Conservation (phyloP, 2,329 filamentous ascomycete genomes). For the Neofusicoccum sp. region DNA sequence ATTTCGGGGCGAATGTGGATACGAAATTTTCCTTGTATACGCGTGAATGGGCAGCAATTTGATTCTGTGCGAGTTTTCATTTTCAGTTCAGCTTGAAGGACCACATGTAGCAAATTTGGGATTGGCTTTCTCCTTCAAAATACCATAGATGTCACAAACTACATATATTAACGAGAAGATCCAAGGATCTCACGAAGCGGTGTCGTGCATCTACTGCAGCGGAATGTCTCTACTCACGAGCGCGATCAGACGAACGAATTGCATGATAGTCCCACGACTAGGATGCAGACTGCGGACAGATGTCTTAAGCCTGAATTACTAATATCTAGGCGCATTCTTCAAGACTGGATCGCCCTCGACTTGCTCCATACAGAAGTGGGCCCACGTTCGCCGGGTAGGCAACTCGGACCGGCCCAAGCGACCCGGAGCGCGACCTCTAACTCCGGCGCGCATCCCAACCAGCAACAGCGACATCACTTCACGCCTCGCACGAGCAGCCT, state of each 20-base stretch:
- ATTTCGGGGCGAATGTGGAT: not conserved
- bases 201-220: too few relatives aligned
- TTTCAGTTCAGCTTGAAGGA: not conserved
- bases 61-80: not conserved
- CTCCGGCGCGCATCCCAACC: not conserved
- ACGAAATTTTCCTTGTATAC: constrained; percentile 2
- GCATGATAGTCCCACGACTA: too few relatives aligned
- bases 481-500: too few relatives aligned
- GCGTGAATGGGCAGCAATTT: not conserved
- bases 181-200: not conserved
- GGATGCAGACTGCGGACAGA: too few relatives aligned
- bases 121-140: not conserved
- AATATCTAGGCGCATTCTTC: not conserved
- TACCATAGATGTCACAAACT: constrained; percentile 18
- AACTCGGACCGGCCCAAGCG: constrained; percentile 14
- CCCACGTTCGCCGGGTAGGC: constrained; percentile 5
- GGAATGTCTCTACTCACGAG: too few relatives aligned
- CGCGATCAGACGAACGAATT: too few relatives aligned
- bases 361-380: not conserved
- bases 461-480: not conserved
- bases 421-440: constrained; percentile 6
- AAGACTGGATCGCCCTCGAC: not conserved
- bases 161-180: constrained; percentile 12
- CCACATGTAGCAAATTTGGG: not conserved
- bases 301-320: not conserved